Base-by-base conservation (phyloP, 306 rosid genomes). In the Aeschynomene evenia region DNA sequence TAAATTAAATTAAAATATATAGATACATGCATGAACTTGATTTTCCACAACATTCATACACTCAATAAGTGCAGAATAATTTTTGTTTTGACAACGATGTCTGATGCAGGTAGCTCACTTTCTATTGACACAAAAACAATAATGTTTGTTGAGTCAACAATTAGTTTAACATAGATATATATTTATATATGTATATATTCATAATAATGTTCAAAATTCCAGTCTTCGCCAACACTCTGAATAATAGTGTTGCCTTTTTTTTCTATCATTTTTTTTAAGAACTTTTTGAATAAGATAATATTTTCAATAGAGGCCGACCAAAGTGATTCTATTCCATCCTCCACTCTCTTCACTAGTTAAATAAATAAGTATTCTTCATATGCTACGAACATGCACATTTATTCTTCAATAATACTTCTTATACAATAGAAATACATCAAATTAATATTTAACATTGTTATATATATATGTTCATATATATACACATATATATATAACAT, bases 241-340 rank as follows among this genome's bases (percentile, higher is more conserved):
- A 58, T 74, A n/a, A n/a, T 26, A 65, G 60, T 80, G 74, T 59
- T 68, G 24, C 68, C 67, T 67, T 75, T 70, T 53, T 42, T 16
- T n/a, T 16, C n/a, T n/a, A n/a, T n/a, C n/a, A n/a, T 45, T n/a
- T 15, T 45, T 6, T 21, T 45, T n/a, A n/a, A n/a, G n/a, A n/a
- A n/a, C 13, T 57, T 73, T 69, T 66, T 46, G 65, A 34, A 63
- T 73, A 68, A 68, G 80, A 77, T 77, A 72, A 65, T 34, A 81
- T 81, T 85, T 88, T 72, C 61, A 14, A 52, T 72, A 79, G 91
- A 89, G 98, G 98, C 98, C 92, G 92, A 89, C 96, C 95, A 87
- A 86, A 60, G 83, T 60, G 88, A 92, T 92, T 87, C 95, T 80
- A 86, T 92, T 92, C 96, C 88, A 80, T 82, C 76, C 89, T 83